Evolutionary conservation across 179 eudicot genomes (phyloP).

Genomic region (Spinacia oleracea): DNA sequence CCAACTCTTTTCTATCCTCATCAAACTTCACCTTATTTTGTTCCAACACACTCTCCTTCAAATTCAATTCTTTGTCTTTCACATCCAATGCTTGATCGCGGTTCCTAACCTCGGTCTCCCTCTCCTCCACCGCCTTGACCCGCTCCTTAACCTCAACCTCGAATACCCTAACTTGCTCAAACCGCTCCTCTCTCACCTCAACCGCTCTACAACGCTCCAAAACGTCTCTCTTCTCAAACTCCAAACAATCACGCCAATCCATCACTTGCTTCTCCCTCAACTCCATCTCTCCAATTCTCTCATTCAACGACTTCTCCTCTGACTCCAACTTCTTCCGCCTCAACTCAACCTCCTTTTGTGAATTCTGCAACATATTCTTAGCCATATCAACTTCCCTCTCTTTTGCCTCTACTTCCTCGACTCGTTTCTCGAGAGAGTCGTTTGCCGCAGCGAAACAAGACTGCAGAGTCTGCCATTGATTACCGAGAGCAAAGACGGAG

Average conservation of each 20-base stretch:
- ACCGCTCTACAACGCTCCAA: slow-evolving; percentile 1
- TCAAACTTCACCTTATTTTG: background rate
- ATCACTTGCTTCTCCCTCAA: slow-evolving; percentile 15
- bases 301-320: slow-evolving; percentile 16
- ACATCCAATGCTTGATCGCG: background rate
- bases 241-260: background rate
- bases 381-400: background rate
- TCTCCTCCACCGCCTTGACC: background rate
- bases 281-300: slow-evolving; percentile 13
- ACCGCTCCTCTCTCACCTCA: slow-evolving; percentile 10
- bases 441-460: background rate
- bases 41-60: slow-evolving; percentile 8
- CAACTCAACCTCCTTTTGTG: slow-evolving; percentile 5
- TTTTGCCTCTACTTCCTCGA: slow-evolving; percentile 14
- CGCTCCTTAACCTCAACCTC: background rate
- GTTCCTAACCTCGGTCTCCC: background rate
- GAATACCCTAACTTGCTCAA: background rate
- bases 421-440: background rate
- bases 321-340: background rate
- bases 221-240: background rate
- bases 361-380: background rate
- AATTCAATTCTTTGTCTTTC: slow-evolving; percentile 6
- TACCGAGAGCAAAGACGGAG: slow-evolving; percentile 13
- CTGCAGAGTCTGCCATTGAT: slow-evolving; percentile 22
- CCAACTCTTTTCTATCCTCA: background rate